Evolutionary conservation across 306 rosid genomes (phyloP).

Genomic region (Malus sieversii): DNA sequence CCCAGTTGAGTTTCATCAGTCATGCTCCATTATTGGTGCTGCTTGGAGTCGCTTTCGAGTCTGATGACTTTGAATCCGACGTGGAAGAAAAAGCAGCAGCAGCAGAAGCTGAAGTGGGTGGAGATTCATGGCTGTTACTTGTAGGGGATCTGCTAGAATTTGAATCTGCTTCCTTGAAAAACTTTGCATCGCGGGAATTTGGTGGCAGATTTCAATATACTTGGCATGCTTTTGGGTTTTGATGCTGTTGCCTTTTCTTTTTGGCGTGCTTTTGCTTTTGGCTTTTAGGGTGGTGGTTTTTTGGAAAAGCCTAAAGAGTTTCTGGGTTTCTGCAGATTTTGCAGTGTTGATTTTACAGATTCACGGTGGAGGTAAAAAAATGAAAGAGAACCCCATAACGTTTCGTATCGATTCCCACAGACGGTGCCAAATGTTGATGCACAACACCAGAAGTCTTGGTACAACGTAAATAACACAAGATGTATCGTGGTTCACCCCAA

Average conservation of each 20-base stretch:
- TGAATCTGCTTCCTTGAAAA: slow-evolving; percentile 9
- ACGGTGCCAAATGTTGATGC: too few relatives aligned
- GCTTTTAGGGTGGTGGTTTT: neutral
- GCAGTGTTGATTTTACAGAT: too few relatives aligned
- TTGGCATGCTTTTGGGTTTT: neutral
- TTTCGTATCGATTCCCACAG: too few relatives aligned
- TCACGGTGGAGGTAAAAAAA: too few relatives aligned
- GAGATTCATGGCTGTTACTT: neutral
- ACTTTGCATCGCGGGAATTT: slow-evolving; percentile 6
- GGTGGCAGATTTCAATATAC: slow-evolving; percentile 10
- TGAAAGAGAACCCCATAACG: too few relatives aligned
- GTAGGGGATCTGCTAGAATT: slow-evolving; percentile 3
- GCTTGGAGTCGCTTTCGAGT: slow-evolving; percentile 4
- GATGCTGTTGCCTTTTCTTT: neutral
- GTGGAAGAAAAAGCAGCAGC: neutral
- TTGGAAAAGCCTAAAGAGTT: too few relatives aligned
- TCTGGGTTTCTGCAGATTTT: too few relatives aligned
- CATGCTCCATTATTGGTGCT: neutral
- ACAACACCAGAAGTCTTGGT: too few relatives aligned
- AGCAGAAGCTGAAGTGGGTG: neutral
- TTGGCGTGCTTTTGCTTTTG: neutral
- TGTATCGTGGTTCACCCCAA: too few relatives aligned
- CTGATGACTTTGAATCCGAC: neutral
- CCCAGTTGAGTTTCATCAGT: neutral
- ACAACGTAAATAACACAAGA: too few relatives aligned